These are phyloP conservation scores for Saccharum hybrid DNA, from an alignment of 202 grass and related monocot species.

Conservation along the genomic window DNA sequence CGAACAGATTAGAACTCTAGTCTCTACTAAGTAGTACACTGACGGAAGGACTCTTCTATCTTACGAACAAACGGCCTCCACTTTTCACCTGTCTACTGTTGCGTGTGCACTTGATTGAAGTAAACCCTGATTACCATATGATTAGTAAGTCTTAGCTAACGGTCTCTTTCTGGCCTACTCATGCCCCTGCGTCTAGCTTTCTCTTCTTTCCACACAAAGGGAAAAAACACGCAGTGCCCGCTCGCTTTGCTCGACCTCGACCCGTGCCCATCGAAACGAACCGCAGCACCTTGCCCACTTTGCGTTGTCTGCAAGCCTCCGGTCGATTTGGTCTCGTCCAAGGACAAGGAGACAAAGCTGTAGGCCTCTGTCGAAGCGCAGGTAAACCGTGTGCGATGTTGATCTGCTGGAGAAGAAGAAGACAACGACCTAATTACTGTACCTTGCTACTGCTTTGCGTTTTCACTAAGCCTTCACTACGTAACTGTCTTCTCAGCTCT, in stretches of 20 bases:
- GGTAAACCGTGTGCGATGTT: conserved; percentile 7
- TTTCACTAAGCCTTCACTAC: background rate
- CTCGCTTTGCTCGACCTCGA: conserved; percentile 40
- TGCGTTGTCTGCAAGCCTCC: conserved; percentile 55
- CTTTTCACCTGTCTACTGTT: background rate
- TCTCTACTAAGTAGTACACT: too few relatives aligned
- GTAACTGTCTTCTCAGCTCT: background rate
- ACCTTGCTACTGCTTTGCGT: conserved; percentile 3
- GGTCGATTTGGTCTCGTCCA: conserved; percentile 33
- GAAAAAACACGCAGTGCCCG: conserved; percentile 2
- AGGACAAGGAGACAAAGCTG: conserved; percentile 48
- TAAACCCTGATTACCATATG: conserved; percentile 36
- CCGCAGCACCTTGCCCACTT: conserved; percentile 33
- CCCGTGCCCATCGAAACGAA: conserved; percentile 38
- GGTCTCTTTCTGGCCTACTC: conserved; percentile 31
- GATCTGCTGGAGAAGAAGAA: background rate
- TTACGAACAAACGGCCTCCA: background rate
- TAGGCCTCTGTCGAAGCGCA: conserved; percentile 8
- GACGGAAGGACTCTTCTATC: background rate
- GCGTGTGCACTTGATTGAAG: background rate
- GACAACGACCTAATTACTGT: background rate
- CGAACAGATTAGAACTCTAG: too few relatives aligned
- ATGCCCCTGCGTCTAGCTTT: conserved; percentile 52
- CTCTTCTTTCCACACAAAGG: conserved; percentile 53
- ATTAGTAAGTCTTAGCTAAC: conserved; percentile 55